Percentiles rank a stretch among this genome's conserved stretches.
phyloP scores from a whole-genome alignment of 495 filamentous ascomycete genomes.

The Annulohypoxylon maeteangense region DNA sequence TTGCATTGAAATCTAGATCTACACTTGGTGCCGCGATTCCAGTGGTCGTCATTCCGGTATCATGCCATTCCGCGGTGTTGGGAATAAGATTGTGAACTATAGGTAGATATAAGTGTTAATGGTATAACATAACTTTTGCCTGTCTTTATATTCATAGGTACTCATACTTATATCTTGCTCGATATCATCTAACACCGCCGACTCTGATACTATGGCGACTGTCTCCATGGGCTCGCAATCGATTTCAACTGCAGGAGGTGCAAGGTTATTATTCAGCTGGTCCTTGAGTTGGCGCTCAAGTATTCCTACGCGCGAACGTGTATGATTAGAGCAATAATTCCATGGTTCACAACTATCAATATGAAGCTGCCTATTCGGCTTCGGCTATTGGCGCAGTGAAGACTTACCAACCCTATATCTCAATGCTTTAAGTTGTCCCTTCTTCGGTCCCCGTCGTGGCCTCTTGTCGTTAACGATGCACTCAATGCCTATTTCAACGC shows the following conservation, averaged over 20 bases:
- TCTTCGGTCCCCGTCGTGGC: not conserved
- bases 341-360: not conserved
- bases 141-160: not conserved
- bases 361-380: not conserved
- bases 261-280: not conserved
- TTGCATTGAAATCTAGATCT: not conserved
- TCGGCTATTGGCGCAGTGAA: not conserved
- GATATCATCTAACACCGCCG: not conserved
- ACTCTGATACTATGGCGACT: not conserved
- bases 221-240: not conserved
- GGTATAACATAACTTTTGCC: not conserved
- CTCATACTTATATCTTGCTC: not conserved
- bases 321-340: not conserved
- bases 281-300: not conserved
- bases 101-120: not conserved
- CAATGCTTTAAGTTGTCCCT: not conserved
- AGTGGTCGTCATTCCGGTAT: not conserved
- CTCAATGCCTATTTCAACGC: not conserved
- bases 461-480: not conserved
- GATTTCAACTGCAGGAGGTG: not conserved
- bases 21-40: not conserved
- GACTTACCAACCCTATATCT: slow-evolving; percentile 1
- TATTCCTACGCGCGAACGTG: not conserved
- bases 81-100: not conserved
- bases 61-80: not conserved